Evolutionary conservation across 345 rosid species (phyloP), one percentile per base, ranked within the genome.

Genomic region (Geranium rotundifolium): DNA sequence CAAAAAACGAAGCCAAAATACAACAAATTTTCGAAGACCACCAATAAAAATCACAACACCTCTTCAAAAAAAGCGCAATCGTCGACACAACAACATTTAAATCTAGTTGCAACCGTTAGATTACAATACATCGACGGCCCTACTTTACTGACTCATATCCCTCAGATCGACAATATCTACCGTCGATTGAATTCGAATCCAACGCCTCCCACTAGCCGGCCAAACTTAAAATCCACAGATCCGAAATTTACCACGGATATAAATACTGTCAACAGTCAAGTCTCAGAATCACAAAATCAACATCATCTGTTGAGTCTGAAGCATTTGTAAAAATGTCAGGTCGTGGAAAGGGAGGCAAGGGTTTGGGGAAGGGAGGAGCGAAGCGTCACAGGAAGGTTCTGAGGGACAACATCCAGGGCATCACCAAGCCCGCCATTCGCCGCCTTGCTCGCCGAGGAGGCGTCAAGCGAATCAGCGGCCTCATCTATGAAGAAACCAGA

Each of bases 291-390:
- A 4, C 5, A 15, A 68, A 23, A 34, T 39, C 20, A 3, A 29
- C 52, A 18, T 4, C 52, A 18, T 4, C 37, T 60, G 63, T 23
- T 41, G 46, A 41, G n/a, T 17, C 17, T 56, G 19, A 56, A 56
- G 27, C 23, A n/a, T n/a, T 1, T 29, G 7, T 29, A 23, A 68
- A 69, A 64, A 80, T 80, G 87, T 80, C 84, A 0, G 87, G 87
- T 0, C 81, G 84, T 56, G 87, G 87, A 52, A 82, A 82, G 77
- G 87, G 87, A 37, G 87, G 86, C 0, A 82, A 82, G 72, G 86
- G 86, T 0, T 62, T 82, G 69, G 86, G 87, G 0, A 82, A 82
- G 57, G 87, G 87, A 46, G 87, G 87, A 54, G 87, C 84, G 0
- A 82, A 82, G 37, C 63, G 87, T 20, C 86, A 82, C 29, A 69